Conservation (phyloP, 768 basidiomycete species). For the Auricularia cornea region DNA sequence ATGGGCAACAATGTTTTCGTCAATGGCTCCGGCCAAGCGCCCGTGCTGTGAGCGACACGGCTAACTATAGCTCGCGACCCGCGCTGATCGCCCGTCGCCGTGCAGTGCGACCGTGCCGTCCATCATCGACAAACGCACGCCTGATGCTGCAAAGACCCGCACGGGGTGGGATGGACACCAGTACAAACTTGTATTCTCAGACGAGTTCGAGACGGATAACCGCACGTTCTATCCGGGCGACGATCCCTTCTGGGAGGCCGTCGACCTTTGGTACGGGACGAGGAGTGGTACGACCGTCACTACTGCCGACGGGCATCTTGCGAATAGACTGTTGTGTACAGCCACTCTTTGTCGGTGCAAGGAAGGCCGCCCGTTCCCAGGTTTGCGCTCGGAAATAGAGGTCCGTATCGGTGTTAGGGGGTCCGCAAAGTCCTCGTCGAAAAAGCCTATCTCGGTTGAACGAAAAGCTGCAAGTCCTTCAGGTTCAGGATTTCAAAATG, state of each 20-base stretch:
- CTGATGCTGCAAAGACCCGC: conserved; percentile 43
- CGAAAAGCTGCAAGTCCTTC: too few relatives aligned
- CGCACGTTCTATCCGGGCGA: conserved; percentile 63
- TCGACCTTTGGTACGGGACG: conserved; percentile 68
- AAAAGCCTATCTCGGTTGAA: too few relatives aligned
- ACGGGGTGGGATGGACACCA: conserved; percentile 64
- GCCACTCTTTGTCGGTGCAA: too few relatives aligned
- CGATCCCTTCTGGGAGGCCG: conserved; percentile 66
- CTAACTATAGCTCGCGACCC: conserved; percentile 4
- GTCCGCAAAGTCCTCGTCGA: too few relatives aligned
- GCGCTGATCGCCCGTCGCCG: neutral
- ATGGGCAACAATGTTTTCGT: conserved; percentile 58
- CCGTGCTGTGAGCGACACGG: conserved; percentile 37
- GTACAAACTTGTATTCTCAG: conserved; percentile 69
- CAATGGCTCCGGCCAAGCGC: conserved; percentile 62
- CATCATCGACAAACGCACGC: conserved; percentile 67
- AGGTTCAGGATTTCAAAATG: too few relatives aligned
- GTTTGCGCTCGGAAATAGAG: too few relatives aligned
- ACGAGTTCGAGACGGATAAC: conserved; percentile 73
- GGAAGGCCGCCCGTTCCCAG: too few relatives aligned
- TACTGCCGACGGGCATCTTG: conserved; percentile 55
- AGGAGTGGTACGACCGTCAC: conserved; percentile 75
- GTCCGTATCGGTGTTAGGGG: too few relatives aligned
- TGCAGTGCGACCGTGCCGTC: conserved; percentile 38
- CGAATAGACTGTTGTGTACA: too few relatives aligned